A percentile compares a stretch with the other conserved stretches of the same genome.
Evolutionary conservation across 306 rosid species (phyloP).

Genomic region (Corylus americana): DNA sequence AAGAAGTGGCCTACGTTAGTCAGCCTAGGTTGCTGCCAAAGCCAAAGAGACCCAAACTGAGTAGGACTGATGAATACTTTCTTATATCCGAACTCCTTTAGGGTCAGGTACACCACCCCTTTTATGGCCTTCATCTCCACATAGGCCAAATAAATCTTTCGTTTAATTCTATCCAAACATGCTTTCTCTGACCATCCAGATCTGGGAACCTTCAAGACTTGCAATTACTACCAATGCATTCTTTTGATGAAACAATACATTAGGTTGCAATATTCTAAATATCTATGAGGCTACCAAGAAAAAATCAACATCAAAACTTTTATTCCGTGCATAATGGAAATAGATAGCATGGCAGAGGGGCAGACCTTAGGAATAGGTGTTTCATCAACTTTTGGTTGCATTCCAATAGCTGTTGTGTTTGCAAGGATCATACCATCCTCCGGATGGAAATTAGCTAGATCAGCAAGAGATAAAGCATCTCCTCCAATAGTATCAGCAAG

Average conservation of each 20-base stretch:
- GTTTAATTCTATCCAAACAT: neutral
- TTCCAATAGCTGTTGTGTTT: constrained; percentile 88
- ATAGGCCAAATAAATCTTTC: neutral
- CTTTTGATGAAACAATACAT: neutral
- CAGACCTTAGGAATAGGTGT: constrained; percentile 85
- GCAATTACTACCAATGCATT: neutral
- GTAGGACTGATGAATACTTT: neutral
- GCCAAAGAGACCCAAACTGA: neutral
- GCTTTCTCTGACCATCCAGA: neutral
- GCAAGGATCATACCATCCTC: constrained; percentile 96
- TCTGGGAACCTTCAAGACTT: neutral
- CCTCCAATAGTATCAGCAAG: constrained; percentile 80
- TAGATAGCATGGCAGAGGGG: constrained; percentile 21
- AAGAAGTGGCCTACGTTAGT: neutral
- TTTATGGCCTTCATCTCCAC: neutral
- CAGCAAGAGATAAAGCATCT: constrained; percentile 73
- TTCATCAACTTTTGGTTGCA: constrained; percentile 89
- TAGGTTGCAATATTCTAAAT: neutral
- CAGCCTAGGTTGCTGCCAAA: neutral
- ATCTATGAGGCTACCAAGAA: neutral
- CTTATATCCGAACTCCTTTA: neutral
- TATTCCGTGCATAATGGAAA: constrained; percentile 6
- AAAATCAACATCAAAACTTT: constrained; percentile 20
- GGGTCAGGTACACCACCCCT: neutral
- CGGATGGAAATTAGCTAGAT: constrained; percentile 67